Evolutionary conservation across 2,329 filamentous ascomycete genomes (phyloP).

Genomic region (Fusarium nurragi): DNA sequence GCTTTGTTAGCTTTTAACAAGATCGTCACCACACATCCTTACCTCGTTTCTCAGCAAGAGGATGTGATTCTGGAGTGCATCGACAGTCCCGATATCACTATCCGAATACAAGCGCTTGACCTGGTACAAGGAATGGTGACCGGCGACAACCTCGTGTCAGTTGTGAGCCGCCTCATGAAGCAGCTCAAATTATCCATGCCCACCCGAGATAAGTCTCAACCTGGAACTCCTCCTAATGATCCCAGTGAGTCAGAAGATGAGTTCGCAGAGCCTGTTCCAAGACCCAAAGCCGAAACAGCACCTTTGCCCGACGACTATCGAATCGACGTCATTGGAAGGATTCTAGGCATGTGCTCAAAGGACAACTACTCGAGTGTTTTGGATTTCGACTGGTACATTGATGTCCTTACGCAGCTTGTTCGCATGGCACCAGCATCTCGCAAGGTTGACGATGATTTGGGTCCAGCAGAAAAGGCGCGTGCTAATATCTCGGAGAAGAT

Average conservation of each 20-base stretch:
- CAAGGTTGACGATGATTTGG: conserved; percentile 50
- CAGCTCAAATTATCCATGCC: conserved; percentile 77
- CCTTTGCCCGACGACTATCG: conserved; percentile 88
- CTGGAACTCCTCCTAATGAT: conserved; percentile 57
- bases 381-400: conserved; percentile 98
- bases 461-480: conserved; percentile 43
- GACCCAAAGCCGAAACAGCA: conserved; percentile 54
- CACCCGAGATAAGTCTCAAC: conserved; percentile 56
- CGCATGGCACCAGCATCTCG: conserved; percentile 69
- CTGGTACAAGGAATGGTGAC: conserved; percentile 95
- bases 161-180: conserved; percentile 86
- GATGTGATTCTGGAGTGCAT: conserved; percentile 97
- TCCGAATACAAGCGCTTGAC: conserved; percentile 90
- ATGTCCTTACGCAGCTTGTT: conserved; percentile 86
- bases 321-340: conserved; percentile 80
- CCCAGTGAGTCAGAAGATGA: conserved; percentile 61
- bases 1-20: conserved; percentile 94
- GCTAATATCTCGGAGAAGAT: conserved; percentile 73
- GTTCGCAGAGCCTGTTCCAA: conserved; percentile 49
- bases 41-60: conserved; percentile 89
- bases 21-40: conserved; percentile 88
- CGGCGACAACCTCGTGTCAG: conserved; percentile 81
- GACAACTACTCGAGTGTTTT: conserved; percentile 86
- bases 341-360: conserved; percentile 88
- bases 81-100: conserved; percentile 94